phyloP scores from a whole-genome alignment of 306 rosid genomes.

The Lagenaria siceraria region DNA sequence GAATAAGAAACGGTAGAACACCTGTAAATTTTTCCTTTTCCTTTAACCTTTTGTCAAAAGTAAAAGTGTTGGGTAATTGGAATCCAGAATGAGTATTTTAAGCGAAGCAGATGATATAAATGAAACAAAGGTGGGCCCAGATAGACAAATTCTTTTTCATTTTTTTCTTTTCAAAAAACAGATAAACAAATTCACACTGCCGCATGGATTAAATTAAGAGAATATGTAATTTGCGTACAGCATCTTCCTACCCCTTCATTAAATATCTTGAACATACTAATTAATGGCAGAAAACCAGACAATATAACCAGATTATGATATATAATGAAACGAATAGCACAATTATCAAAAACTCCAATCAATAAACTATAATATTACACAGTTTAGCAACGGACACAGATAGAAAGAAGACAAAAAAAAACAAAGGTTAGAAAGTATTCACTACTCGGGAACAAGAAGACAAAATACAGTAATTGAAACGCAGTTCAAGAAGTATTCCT shows the following conservation, averaged over 20 bases:
- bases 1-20: not conserved
- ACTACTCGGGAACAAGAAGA: not conserved
- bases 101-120: not conserved
- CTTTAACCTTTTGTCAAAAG: not conserved
- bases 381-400: not conserved
- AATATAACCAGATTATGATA: not conserved
- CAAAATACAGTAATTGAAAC: not conserved
- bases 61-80: not conserved
- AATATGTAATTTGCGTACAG: conserved; percentile 11
- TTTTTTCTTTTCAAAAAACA: not conserved
- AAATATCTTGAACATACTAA: not conserved
- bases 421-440: not conserved
- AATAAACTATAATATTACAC: not conserved
- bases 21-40: not conserved
- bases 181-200: not conserved
- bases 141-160: not conserved
- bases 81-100: not conserved
- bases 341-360: not conserved
- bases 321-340: not conserved
- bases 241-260: conserved; percentile 4
- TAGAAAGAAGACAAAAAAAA: not conserved
- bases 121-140: conserved; percentile 1
- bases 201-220: not conserved
- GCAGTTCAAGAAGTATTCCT: not conserved
- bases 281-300: not conserved